Base-by-base conservation (phyloP, 495 filamentous ascomycete species). In the Xylaria castorea region DNA sequence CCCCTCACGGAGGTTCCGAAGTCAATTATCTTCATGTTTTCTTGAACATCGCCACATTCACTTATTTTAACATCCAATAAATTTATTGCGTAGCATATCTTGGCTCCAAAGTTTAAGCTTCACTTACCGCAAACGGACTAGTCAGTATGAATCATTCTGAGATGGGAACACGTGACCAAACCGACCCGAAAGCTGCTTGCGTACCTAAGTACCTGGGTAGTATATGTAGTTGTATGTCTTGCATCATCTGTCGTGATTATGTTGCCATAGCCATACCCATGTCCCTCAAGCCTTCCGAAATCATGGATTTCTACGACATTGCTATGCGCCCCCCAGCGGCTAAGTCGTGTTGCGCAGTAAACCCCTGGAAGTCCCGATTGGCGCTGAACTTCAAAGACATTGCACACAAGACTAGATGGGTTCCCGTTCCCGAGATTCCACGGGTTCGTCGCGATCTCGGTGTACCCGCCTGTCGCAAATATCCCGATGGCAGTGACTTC, bases 381-480 rank as follows among this genome's bases (percentile, higher is more conserved):
- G 88, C 90, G 0, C 86, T 92, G 42, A 90, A 88, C 81, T 89
- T 89, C 86, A 91, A 89, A 73, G n/a, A 51, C 38, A 38, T 84
- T 5, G 79, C 84, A 2, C 89, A 87, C 82, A 67, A 66, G 18
- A 91, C 90, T 0, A 57, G 27, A 63, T 84, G 87, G 88, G 83
- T 89, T 0, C 71, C 77, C 0, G 53, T 91, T 0, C 85, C 83
- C 27, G 83, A 89, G 60, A 82, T 91, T 34, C 5, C 80, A n/a
- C 58, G 73, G 5, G 78, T 84, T 2, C 89, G 89, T 65, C 73
- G 75, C 5, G n/a, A 55, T 7, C 83, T 91, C 50, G 71, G 74
- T 63, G 53, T 85, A 1, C 82, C 83, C 0, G 71, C 89, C 7
- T 79, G 74, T 36, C 88, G 89, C 75, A 87, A 85, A 66, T 85